These are phyloP conservation scores for Entomortierella lignicola DNA, from an alignment of 192 early-diverging fungal species.

Conservation along the genomic window DNA sequence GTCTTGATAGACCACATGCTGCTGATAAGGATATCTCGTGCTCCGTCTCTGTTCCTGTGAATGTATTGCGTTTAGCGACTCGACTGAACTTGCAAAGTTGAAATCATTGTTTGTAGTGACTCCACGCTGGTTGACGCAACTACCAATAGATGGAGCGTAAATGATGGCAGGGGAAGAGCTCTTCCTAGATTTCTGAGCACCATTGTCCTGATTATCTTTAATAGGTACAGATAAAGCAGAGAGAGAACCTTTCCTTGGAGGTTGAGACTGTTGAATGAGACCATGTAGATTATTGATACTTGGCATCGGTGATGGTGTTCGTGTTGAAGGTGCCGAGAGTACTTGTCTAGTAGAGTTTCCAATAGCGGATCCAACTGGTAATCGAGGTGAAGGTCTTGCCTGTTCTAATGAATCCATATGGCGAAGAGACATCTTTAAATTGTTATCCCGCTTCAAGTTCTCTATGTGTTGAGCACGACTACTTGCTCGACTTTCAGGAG, in stretches of 20 bases:
- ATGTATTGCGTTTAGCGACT: background rate
- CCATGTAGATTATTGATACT: too few species aligned
- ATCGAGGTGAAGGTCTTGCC: background rate
- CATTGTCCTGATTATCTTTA: background rate
- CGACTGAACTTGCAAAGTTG: background rate
- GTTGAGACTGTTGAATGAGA: background rate
- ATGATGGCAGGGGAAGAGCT: conserved; percentile 14
- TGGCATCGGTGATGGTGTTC: too few species aligned
- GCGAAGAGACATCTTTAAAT: too few species aligned
- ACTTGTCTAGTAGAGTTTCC: background rate
- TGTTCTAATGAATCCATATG: too few species aligned
- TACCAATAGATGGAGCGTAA: background rate
- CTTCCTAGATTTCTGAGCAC: background rate
- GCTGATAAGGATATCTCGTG: conserved; percentile 7
- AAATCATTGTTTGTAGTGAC: background rate
- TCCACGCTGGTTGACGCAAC: background rate
- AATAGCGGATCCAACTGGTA: background rate
- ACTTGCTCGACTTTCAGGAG: background rate
- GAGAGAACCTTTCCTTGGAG: conserved; percentile 13
- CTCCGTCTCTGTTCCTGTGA: conserved; percentile 1
- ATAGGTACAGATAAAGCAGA: conserved; percentile 2
- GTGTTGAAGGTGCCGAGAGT: background rate
- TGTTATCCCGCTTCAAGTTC: background rate
- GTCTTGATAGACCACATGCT: background rate
- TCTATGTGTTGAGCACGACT: conserved; percentile 1